phyloP scores from a whole-genome alignment of 768 basidiomycete species.

The Russula compacta region DNA sequence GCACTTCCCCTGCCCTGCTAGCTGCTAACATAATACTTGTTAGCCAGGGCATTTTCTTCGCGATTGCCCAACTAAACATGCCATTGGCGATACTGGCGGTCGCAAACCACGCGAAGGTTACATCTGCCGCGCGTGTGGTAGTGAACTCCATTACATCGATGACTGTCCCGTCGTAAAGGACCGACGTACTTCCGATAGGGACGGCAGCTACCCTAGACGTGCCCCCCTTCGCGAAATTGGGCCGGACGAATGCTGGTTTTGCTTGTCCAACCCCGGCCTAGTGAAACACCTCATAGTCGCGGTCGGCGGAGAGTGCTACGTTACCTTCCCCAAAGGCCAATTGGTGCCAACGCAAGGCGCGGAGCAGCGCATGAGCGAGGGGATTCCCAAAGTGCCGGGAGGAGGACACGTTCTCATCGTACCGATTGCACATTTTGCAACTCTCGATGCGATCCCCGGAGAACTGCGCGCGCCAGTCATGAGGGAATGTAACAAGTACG shows the following conservation, averaged over 20 bases:
- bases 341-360: slow-evolving; percentile 72
- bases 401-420: slow-evolving; percentile 95
- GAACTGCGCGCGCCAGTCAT: slow-evolving; percentile 70
- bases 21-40: slow-evolving; percentile 1
- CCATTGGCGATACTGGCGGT: slow-evolving; percentile 74
- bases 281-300: slow-evolving; percentile 94
- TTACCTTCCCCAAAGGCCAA: slow-evolving; percentile 95
- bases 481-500: slow-evolving; percentile 70
- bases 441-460: slow-evolving; percentile 69
- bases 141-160: slow-evolving; percentile 74
- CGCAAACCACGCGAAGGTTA: slow-evolving; percentile 79
- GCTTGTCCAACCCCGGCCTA: slow-evolving; percentile 86
- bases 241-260: slow-evolving; percentile 97
- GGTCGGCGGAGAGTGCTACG: slow-evolving; percentile 88
- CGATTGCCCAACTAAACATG: slow-evolving; percentile 77
- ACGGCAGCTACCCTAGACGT: slow-evolving; percentile 31
- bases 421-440: slow-evolving; percentile 89
- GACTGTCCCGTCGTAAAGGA: slow-evolving; percentile 74
- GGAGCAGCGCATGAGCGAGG: slow-evolving; percentile 31
- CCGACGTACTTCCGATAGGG: slow-evolving; percentile 31
- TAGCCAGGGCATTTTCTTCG: slow-evolving; percentile 80
- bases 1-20: background rate
- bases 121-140: slow-evolving; percentile 85
- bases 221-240: slow-evolving; percentile 69
- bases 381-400: slow-evolving; percentile 59